A percentile compares a stretch with the other conserved stretches of the same genome.
These are phyloP conservation scores for Ascochyta pisi DNA, from an alignment of 2,329 filamentous ascomycete species.

Conservation along the genomic window DNA sequence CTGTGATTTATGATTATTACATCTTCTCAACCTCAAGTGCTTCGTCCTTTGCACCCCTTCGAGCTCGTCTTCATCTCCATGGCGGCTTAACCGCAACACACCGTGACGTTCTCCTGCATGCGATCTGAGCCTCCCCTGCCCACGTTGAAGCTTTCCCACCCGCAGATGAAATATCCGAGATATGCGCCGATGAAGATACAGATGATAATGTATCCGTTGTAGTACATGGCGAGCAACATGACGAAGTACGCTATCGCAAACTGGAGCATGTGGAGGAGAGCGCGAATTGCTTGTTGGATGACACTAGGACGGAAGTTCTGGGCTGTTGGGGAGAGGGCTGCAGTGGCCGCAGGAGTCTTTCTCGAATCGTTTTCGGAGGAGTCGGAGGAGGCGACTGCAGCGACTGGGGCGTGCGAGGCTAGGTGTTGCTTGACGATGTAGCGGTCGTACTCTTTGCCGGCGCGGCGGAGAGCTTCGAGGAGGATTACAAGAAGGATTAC, in stretches of 20 bases:
- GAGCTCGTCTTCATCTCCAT: neutral
- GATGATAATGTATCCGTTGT: slow-evolving; percentile 72
- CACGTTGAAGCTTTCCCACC: slow-evolving; percentile 45
- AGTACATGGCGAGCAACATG: slow-evolving; percentile 75
- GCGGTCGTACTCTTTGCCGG: slow-evolving; percentile 76
- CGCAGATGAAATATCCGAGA: slow-evolving; percentile 46
- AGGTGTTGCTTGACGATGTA: slow-evolving; percentile 65
- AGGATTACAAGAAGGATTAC: slow-evolving; percentile 74
- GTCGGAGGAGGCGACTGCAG: slow-evolving; percentile 18
- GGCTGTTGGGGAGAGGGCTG: slow-evolving; percentile 5
- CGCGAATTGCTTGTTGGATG: slow-evolving; percentile 72
- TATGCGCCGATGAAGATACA: slow-evolving; percentile 49
- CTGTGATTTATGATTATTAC: neutral
- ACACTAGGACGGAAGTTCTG: slow-evolving; percentile 61
- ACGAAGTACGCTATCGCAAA: slow-evolving; percentile 82
- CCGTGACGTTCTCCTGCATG: slow-evolving; percentile 45
- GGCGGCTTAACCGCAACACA: slow-evolving; percentile 40
- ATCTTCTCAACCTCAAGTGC: neutral
- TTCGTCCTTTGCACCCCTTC: neutral
- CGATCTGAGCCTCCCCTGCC: slow-evolving; percentile 33
- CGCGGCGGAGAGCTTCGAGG: slow-evolving; percentile 75
- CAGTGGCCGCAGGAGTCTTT: slow-evolving; percentile 18
- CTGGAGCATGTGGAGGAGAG: slow-evolving; percentile 74
- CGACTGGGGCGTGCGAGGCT: slow-evolving; percentile 18
- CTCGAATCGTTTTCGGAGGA: slow-evolving; percentile 21